Percentiles rank a stretch among this genome's conserved stretches.
Evolutionary conservation across 2,329 filamentous ascomycete genomes (phyloP).

Genomic region (Mycosphaerelloides madeirae): DNA sequence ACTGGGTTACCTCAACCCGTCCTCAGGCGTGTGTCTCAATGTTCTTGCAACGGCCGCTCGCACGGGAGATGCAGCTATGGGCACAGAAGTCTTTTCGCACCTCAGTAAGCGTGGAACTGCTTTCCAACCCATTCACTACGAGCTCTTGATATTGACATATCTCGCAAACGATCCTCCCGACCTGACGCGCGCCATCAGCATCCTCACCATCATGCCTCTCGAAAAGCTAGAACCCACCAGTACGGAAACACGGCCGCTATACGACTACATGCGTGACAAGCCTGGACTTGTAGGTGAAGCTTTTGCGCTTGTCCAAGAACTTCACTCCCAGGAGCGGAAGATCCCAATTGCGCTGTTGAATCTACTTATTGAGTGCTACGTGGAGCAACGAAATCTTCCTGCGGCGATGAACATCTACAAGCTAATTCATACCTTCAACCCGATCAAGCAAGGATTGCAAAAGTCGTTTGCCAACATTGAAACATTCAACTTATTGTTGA

Average conservation of each 20-base stretch:
- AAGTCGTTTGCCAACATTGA: conserved; percentile 37
- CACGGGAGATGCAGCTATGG: conserved; percentile 62
- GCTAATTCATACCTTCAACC: conserved; percentile 46
- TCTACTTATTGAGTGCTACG: conserved; percentile 50
- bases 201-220: conserved; percentile 68
- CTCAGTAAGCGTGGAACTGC: conserved; percentile 56
- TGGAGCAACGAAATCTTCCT: conserved; percentile 42
- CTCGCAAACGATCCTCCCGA: conserved; percentile 50
- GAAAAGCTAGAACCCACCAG: conserved; percentile 55
- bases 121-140: conserved; percentile 68
- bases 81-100: conserved; percentile 64
- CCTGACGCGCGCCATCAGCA: conserved; percentile 60
- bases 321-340: conserved; percentile 47
- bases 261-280: conserved; percentile 49
- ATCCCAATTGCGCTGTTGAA: conserved; percentile 52
- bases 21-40: conserved; percentile 61
- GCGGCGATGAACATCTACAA: conserved; percentile 59
- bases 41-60: conserved; percentile 68
- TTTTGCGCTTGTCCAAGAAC: conserved; percentile 52
- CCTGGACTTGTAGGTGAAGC: conserved; percentile 47
- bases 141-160: conserved; percentile 70
- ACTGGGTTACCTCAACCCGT: conserved; percentile 55
- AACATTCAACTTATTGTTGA: conserved; percentile 57
- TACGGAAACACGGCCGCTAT: conserved; percentile 61
- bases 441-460: conserved; percentile 17